Evolutionary conservation across 1,139 yeast genomes (phyloP), one percentile per base, ranked within the genome.

Genomic region (Geotrichum aggregatum): DNA sequence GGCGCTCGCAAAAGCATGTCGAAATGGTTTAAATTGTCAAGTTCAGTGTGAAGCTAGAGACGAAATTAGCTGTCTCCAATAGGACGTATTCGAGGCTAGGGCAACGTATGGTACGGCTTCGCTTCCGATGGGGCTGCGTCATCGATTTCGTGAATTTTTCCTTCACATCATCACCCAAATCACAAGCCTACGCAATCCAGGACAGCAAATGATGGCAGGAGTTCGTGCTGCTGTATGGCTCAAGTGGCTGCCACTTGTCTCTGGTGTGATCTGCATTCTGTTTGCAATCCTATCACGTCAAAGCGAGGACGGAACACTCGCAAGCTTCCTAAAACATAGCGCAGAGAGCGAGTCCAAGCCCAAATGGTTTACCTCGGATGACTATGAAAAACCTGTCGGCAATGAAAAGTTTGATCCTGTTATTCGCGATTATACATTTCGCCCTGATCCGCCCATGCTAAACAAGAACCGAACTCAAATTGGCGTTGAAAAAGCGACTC

Each of bases 401-500:
- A 34, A 34, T 21, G 19, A 34, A 8, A 34, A 41, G n/a, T 36
- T 33, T 33, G 45, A 42, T 13, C n/a, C 3, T 2, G 26, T 31
- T 14, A 50, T 50, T 18, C 26, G 33, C 5, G 54, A 50, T 19
- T 43, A 42, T 19, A 60, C 66, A 8, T 64, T 58, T 39, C 54
- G 57, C 28, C 66, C 67, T 1, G 63, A 57, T 35, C 48, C 51
- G 2, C 61, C 62, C 2, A 19, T 47, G 11, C 60, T 57, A 21
- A 24, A 34, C 10, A 64, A 62, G 49, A 63, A 68, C 55, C 58
- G 72, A 5, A 66, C 70, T 1, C 75, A 71, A 57, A 65, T 72
- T n/a, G 75, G 75, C 24, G 70, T 65, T 46, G 82, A 79, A 46
- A 80, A 78, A 57, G 88, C 87, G 18, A 77, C 85, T 2, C 75